Evolutionary conservation across 2,329 filamentous ascomycete genomes (phyloP).

Genomic region (Fusarium sp.): DNA sequence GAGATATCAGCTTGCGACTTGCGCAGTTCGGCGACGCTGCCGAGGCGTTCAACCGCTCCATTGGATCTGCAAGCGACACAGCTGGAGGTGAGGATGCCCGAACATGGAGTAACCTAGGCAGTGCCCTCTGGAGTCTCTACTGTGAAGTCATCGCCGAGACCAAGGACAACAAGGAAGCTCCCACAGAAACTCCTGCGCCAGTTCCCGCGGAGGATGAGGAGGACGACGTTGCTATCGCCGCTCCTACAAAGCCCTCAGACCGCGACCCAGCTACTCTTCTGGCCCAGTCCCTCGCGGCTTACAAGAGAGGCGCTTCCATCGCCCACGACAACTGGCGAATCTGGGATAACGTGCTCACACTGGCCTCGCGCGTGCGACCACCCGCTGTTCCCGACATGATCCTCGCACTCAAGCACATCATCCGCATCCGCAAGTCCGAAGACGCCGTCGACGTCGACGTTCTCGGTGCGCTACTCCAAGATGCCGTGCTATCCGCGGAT

Average conservation of each 20-base stretch:
- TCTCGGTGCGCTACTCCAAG: conserved; percentile 78
- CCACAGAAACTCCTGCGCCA: conserved; percentile 36
- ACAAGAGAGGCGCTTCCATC: conserved; percentile 87
- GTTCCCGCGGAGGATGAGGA: conserved; percentile 50
- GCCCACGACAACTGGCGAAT: conserved; percentile 92
- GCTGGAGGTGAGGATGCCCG: conserved; percentile 91
- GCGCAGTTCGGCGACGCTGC: conserved; percentile 83
- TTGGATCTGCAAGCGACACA: conserved; percentile 71
- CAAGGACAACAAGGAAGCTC: conserved; percentile 48
- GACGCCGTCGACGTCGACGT: conserved; percentile 83
- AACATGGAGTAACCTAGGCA: conserved; percentile 95
- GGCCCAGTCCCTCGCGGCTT: conserved; percentile 83
- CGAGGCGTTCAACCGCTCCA: conserved; percentile 85
- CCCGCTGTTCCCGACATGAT: conserved; percentile 83
- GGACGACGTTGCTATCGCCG: conserved; percentile 48
- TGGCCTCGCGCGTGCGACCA: conserved; percentile 83
- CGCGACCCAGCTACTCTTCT: conserved; percentile 74
- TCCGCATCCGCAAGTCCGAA: conserved; percentile 84
- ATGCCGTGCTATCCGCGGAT: conserved; percentile 70
- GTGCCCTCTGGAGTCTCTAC: conserved; percentile 81
- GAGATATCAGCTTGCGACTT: conserved; percentile 87
- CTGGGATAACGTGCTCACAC: conserved; percentile 95
- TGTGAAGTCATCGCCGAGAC: conserved; percentile 64
- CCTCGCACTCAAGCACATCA: conserved; percentile 79
- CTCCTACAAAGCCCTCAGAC: conserved; percentile 41